Percentiles rank a stretch among this genome's conserved stretches.
Evolutionary conservation across 805 yeast genomes (phyloP).

Genomic region (Kazachstania martiniae): DNA sequence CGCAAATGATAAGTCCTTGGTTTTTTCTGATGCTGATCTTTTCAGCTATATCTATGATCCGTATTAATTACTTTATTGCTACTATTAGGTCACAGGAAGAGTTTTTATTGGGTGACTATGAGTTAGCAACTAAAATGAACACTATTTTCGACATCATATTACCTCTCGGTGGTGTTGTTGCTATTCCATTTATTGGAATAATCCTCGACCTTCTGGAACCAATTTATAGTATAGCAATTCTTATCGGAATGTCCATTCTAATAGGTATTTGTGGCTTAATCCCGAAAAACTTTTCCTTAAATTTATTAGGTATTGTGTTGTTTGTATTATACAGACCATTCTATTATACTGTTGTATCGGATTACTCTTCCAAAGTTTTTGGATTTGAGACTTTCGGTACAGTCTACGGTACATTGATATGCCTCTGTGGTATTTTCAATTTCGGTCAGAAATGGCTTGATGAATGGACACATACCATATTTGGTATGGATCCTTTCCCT

Average conservation of each 20-base stretch:
- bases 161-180: slow-evolving; percentile 78
- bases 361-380: slow-evolving; percentile 84
- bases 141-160: slow-evolving; percentile 74
- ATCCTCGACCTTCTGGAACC: slow-evolving; percentile 67
- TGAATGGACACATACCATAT: slow-evolving; percentile 52
- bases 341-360: slow-evolving; percentile 86
- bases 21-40: slow-evolving; percentile 66
- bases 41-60: slow-evolving; percentile 79
- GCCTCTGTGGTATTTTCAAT: slow-evolving; percentile 74
- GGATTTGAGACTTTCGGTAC: slow-evolving; percentile 90
- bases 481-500: slow-evolving; percentile 71
- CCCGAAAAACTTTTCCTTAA: slow-evolving; percentile 33
- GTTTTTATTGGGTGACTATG: slow-evolving; percentile 46
- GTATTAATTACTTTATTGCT: slow-evolving; percentile 89
- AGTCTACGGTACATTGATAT: slow-evolving; percentile 77
- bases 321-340: slow-evolving; percentile 83
- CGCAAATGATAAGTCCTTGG: slow-evolving; percentile 53
- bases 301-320: slow-evolving; percentile 56
- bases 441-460: slow-evolving; percentile 63
- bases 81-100: slow-evolving; percentile 76
- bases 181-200: slow-evolving; percentile 81
- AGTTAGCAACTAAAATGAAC: slow-evolving; percentile 47
- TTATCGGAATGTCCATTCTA: slow-evolving; percentile 42
- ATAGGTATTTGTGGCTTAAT: slow-evolving; percentile 69
- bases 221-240: slow-evolving; percentile 39